Base-by-base conservation (phyloP, 129 eudicot species). In the Artemisia argyi region DNA sequence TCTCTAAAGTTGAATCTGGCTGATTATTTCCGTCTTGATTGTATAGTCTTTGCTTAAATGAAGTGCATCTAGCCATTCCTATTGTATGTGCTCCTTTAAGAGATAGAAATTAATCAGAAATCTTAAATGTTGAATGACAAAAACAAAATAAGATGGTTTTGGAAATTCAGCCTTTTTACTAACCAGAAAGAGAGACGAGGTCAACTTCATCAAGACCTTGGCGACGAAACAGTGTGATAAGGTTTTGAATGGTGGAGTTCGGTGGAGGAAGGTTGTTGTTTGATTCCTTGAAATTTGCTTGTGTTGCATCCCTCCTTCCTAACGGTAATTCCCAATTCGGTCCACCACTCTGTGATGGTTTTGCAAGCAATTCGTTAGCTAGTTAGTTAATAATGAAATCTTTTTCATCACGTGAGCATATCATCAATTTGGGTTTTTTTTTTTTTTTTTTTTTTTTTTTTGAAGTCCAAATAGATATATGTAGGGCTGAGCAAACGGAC, bases 141-240 rank as follows among this genome's bases (percentile, higher is more conserved):
- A 26, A 22, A 5, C 42, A 61, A 15, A 44, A 24, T 61, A 49
- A 15, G 32, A 15, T 7, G 22, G 58, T 49, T 18, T 48, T 24
- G 17, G 10, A 2, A 46, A 17, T 10, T 59, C 18, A 0, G 69
- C 30, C 14, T 19, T 76, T 19, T 10, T 12, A 74, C 83, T 76
- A 14, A 90, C 98, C 96, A 9, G 99, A 95, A 52, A 94, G 99
- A 19, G 99, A 93, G 44, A 95, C 97, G 11, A 90, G 88, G 72
- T 95, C 99, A 72, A 73, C 81, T 76, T 72, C 81, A 66, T 86
- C 77, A 65, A 95, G 94, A 35, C 97, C 97, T 86, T 88, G 96
- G 68, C 82, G 86, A 8, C 74, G 84, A 79, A 93, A 89, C 69
- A 66, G 71, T 14, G 79, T 61, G n/a, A 86, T 57, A 50, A 95